Evolutionary conservation across 2,329 filamentous ascomycete species (phyloP), one percentile per base, ranked within the genome.

Genomic region (Diaporthe humulicola): DNA sequence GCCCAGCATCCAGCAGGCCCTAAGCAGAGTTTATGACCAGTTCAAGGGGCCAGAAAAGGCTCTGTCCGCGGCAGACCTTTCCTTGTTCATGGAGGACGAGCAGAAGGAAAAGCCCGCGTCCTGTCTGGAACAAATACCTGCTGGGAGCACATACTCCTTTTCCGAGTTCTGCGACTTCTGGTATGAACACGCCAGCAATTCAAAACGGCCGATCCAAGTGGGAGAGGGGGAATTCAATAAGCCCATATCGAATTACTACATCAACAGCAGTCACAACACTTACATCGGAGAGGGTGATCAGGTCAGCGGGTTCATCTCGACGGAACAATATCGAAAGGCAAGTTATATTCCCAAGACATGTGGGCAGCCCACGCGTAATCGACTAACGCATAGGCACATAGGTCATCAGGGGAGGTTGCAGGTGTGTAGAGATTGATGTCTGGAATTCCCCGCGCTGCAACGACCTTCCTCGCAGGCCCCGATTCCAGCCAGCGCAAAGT

Each of bases 211-310:
- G 15, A 81, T 84, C 36, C 82, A 84, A 10, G 74, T 83, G 30
- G 78, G 85, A 40, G 80, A 85, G 76, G 87, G 90, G 74, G 92
- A 95, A 80, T 82, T 91, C 42, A 89, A 88, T 0, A 90, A 89
- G 70, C 94, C 94, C 2, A 88, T 98, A 74, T 94, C 93, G 61
- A 95, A 97, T 81, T 98, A 98, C 85, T 98, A 95, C 83, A 96
- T 98, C 82, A 98, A 93, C 76, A 97, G 95, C 78, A 98, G 95
- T 81, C 96, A 98, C 86, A 98, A 98, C 81, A 98, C 96, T 0
- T 98, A 98, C 82, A 87, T 98, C 54, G 73, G 60, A n/a, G 92
- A 93, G 2, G 96, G 96, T 1, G 95, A 98, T 79, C 96, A 98
- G 83, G 87, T 97, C 52, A 92, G 91, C 75, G 95, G 95, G 57